Conservation (phyloP, 2,329 filamentous ascomycete genomes). For the Harringtonia lauricola region DNA sequence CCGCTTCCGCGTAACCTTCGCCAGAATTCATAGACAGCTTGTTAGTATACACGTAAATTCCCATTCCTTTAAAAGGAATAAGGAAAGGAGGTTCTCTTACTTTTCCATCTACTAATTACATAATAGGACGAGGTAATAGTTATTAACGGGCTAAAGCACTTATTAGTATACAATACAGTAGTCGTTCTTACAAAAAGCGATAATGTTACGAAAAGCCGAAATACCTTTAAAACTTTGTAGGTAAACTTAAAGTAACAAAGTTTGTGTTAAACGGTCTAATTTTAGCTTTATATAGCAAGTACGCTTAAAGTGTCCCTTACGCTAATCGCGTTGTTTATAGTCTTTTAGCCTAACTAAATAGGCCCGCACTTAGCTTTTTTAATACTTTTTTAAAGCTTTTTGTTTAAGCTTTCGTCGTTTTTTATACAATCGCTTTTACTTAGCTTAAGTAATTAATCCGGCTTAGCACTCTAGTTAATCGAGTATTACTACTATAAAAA, state of each 20-base stretch:
- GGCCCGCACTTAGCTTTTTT: neutral
- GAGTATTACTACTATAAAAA: neutral
- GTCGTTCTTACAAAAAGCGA: neutral
- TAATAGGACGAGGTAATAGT: neutral
- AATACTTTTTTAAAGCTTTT: neutral
- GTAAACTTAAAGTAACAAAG: neutral
- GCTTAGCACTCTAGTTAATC: neutral
- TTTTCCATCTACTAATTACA: neutral
- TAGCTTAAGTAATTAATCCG: neutral
- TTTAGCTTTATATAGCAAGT: neutral
- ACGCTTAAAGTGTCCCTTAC: conserved; percentile 1
- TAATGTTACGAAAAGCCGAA: neutral
- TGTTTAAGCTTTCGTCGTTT: conserved; percentile 1
- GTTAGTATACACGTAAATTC: neutral
- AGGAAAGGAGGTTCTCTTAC: neutral
- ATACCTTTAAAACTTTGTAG: conserved; percentile 1
- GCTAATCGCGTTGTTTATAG: neutral
- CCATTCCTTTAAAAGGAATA: neutral
- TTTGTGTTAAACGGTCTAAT: neutral
- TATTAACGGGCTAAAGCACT: neutral
- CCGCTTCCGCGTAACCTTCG: too few species aligned
- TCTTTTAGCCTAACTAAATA: neutral
- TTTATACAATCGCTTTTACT: conserved; percentile 1
- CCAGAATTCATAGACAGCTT: too few species aligned
- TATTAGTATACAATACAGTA: neutral